phyloP scores from a whole-genome alignment of 164 flowering plant species.

The Cinnamomum chago region DNA sequence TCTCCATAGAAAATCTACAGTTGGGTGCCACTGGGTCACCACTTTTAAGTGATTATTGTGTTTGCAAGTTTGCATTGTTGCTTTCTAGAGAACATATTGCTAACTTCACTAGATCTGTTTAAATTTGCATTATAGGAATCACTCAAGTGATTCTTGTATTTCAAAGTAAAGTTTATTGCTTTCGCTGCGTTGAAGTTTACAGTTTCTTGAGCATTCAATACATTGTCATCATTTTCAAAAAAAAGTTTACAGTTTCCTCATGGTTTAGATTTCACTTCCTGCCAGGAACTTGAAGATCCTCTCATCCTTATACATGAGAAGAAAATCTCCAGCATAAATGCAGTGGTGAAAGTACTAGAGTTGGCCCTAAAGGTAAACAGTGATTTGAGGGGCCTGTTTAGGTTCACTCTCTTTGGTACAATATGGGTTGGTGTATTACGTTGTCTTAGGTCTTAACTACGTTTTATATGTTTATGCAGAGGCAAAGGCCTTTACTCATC shows the following conservation, averaged over 20 bases:
- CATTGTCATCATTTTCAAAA: not conserved
- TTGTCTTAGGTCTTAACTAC: too few relatives aligned
- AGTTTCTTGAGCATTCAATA: not conserved
- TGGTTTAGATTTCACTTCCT: constrained; percentile 48
- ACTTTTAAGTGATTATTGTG: too few relatives aligned
- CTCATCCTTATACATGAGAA: constrained; percentile 89
- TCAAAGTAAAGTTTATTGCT: too few relatives aligned
- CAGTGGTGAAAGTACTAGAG: constrained; percentile 81
- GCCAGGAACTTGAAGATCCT: constrained; percentile 87
- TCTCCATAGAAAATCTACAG: not conserved
- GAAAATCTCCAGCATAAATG: constrained; percentile 72
- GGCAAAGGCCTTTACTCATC: constrained; percentile 80
- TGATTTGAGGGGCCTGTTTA: not conserved
- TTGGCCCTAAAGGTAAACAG: constrained; percentile 73
- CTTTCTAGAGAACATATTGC: too few relatives aligned
- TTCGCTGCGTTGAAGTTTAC: not conserved
- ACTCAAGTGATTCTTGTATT: too few relatives aligned
- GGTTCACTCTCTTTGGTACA: not conserved
- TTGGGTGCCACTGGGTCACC: not conserved
- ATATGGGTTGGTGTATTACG: too few relatives aligned
- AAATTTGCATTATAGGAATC: too few relatives aligned
- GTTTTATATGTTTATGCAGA: constrained; percentile 35
- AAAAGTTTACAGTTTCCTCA: not conserved
- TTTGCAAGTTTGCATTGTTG: too few relatives aligned
- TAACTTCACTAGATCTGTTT: too few relatives aligned